These are phyloP conservation scores for Saccharomycopsis sp. DNA, from an alignment of 805 yeast genomes.

Conservation along the genomic window DNA sequence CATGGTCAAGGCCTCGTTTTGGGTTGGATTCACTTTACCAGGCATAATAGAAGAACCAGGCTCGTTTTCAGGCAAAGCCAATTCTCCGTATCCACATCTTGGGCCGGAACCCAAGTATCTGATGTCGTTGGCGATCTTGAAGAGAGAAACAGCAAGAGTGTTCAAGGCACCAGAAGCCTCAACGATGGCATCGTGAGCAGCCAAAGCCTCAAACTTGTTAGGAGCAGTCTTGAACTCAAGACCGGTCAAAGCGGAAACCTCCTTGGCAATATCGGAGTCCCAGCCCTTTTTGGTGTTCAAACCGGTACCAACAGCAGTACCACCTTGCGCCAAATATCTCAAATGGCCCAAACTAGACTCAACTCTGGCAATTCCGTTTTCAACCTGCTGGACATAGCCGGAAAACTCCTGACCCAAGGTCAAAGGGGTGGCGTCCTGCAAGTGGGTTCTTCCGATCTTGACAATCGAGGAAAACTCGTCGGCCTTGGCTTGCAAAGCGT, in stretches of 20 bases:
- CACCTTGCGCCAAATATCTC: constrained; percentile 92
- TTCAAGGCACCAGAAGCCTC: constrained; percentile 97
- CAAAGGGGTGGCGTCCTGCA: constrained; percentile 97
- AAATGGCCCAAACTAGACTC: constrained; percentile 70
- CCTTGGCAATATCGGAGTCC: constrained; percentile 78
- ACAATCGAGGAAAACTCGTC: constrained; percentile 84
- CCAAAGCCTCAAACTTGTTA: constrained; percentile 97
- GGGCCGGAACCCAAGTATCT: constrained; percentile 99
- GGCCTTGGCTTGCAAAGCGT: constrained; percentile 68
- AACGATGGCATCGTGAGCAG: constrained; percentile 97
- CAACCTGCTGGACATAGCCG: constrained; percentile 90
- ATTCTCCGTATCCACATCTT: constrained; percentile 98
- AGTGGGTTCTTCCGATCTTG: constrained; percentile 98
- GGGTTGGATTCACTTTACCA: constrained; percentile 98
- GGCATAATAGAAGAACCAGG: constrained; percentile 99
- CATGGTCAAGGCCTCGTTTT: constrained; percentile 98
- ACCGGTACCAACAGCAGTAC: constrained; percentile 99
- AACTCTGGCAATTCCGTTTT: constrained; percentile 85
- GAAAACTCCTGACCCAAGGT: constrained; percentile 97
- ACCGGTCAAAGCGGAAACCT: constrained; percentile 83
- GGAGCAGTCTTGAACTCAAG: constrained; percentile 90
- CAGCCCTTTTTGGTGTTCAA: constrained; percentile 90
- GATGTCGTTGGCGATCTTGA: constrained; percentile 96
- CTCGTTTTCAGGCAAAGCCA: constrained; percentile 93
- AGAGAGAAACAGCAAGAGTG: constrained; percentile 88